phyloP scores from a whole-genome alignment of 202 grass and related monocot species.

The Dendrocalamus latiflorus region DNA sequence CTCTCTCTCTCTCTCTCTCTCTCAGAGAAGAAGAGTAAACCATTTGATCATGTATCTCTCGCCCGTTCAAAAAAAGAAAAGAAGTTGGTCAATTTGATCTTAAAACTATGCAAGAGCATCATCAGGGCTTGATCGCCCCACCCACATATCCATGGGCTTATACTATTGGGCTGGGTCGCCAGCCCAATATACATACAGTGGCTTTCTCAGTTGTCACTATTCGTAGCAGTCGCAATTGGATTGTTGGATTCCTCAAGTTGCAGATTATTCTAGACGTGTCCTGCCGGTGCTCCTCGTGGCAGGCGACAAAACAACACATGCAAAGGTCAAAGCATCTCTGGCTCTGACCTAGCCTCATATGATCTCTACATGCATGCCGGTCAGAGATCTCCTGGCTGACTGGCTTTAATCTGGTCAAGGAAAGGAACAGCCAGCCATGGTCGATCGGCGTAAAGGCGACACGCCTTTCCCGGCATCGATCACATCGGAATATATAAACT shows the following conservation, averaged over 20 bases:
- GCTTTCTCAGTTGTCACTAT: no score
- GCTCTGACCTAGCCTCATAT: no score
- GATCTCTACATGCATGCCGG: neutral
- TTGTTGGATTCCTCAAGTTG: neutral
- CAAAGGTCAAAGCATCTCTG: slow-evolving; percentile 2
- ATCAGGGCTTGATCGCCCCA: no score
- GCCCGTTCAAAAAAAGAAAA: no score
- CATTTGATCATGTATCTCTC: no score
- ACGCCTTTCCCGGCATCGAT: neutral
- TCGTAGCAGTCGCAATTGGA: neutral
- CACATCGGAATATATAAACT: no score
- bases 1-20: no score
- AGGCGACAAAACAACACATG: no score
- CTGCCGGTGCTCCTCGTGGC: neutral
- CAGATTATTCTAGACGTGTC: neutral
- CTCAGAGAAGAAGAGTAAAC: no score
- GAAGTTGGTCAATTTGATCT: no score
- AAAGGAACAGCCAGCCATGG: neutral
- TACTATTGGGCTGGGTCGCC: neutral
- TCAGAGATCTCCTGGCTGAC: neutral
- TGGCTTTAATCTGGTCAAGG: neutral
- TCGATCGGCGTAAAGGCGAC: neutral
- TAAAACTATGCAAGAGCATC: no score
- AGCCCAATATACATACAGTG: neutral
- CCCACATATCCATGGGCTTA: no score